A percentile compares a stretch with the other conserved stretches of the same genome.
Conservation (phyloP, 495 filamentous ascomycete genomes). For the Xylaria nigripes region DNA sequence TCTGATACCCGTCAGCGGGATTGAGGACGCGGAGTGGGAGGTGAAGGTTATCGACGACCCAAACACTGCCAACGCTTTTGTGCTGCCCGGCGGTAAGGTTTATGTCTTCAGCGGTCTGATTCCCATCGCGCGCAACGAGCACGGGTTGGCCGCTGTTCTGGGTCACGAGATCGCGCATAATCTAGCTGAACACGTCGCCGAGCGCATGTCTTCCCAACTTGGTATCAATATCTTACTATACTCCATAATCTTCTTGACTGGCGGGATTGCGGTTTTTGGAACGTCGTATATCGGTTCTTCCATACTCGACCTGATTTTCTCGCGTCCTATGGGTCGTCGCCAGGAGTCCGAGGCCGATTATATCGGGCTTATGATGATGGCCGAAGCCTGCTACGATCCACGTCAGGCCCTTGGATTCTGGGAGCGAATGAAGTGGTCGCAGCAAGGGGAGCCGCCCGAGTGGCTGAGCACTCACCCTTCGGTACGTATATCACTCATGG, state of each 20-base stretch:
- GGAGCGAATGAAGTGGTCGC: slow-evolving; percentile 62
- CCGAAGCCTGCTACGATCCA: slow-evolving; percentile 59
- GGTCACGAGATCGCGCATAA: slow-evolving; percentile 96
- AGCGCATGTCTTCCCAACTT: slow-evolving; percentile 61
- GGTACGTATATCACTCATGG: slow-evolving; percentile 35
- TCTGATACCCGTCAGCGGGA: slow-evolving; percentile 59
- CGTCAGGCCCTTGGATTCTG: slow-evolving; percentile 64
- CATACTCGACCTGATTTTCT: slow-evolving; percentile 55
- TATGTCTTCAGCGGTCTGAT: slow-evolving; percentile 86
- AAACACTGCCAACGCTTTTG: slow-evolving; percentile 66
- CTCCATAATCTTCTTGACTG: slow-evolving; percentile 41
- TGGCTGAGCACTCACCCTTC: slow-evolving; percentile 84
- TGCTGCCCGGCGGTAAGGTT: slow-evolving; percentile 86
- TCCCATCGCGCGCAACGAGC: slow-evolving; percentile 59
- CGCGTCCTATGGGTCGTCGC: slow-evolving; percentile 60
- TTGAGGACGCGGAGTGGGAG: slow-evolving; percentile 63
- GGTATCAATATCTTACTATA: slow-evolving; percentile 47
- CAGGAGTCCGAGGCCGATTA: slow-evolving; percentile 70
- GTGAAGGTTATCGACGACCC: slow-evolving; percentile 72
- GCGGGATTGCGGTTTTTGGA: slow-evolving; percentile 40
- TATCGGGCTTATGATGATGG: slow-evolving; percentile 70
- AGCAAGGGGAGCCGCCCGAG: slow-evolving; percentile 54
- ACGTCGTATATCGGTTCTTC: slow-evolving; percentile 33
- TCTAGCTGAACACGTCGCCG: slow-evolving; percentile 69
- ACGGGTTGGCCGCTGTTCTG: slow-evolving; percentile 74